These are phyloP conservation scores for Candida smagusa DNA, from an alignment of 1,139 yeast genomes.

Conservation along the genomic window DNA sequence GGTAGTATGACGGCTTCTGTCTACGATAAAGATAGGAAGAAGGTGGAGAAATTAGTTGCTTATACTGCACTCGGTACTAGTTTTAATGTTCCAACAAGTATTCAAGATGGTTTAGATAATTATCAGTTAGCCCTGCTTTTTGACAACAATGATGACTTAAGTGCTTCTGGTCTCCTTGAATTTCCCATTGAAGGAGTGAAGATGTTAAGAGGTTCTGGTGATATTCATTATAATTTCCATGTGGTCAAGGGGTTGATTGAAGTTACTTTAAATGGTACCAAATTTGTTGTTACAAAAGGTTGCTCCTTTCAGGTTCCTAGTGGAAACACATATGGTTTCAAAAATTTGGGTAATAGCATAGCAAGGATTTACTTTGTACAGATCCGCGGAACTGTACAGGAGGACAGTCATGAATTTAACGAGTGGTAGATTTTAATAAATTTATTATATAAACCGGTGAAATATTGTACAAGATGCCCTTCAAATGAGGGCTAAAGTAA, in stretches of 20 bases:
- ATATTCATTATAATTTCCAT: constrained; percentile 70
- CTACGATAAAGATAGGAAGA: constrained; percentile 46
- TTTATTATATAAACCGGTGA: neutral
- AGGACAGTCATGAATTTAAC: constrained; percentile 8
- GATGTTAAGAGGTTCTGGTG: constrained; percentile 59
- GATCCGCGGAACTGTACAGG: constrained; percentile 28
- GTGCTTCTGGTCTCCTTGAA: constrained; percentile 75
- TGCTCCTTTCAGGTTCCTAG: constrained; percentile 82
- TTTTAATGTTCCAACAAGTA: constrained; percentile 33
- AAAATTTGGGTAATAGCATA: constrained; percentile 52
- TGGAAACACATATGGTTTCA: constrained; percentile 66
- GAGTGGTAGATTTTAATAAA: no score
- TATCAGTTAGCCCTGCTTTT: constrained; percentile 67
- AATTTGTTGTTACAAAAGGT: constrained; percentile 65
- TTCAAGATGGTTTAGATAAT: constrained; percentile 43
- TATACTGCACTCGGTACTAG: constrained; percentile 62
- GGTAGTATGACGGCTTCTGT: constrained; percentile 9
- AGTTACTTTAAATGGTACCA: constrained; percentile 58
- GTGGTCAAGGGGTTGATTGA: constrained; percentile 71
- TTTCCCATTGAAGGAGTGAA: constrained; percentile 66
- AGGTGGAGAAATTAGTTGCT: constrained; percentile 53
- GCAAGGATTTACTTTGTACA: constrained; percentile 79
- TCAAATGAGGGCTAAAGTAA: neutral
- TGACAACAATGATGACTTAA: constrained; percentile 59
- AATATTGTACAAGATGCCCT: constrained; percentile 2